Conservation (phyloP, 257 asterid genomes). For the Linaria vulgaris region DNA sequence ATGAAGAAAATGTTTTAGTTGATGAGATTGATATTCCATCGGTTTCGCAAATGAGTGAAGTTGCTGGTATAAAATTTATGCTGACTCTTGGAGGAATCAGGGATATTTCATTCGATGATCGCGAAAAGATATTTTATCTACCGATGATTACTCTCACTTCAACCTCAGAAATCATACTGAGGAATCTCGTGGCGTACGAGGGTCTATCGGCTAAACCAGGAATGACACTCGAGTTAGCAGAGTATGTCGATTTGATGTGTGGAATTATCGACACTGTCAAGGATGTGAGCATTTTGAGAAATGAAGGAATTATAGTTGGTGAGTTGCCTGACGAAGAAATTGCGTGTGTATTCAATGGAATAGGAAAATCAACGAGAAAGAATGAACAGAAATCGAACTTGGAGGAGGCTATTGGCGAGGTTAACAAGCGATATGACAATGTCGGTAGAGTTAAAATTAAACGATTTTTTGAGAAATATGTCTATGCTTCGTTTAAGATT, state of each 20-base stretch:
- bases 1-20: not conserved
- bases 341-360: conserved; percentile 40
- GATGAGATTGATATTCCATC: conserved; percentile 41
- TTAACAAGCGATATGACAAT: conserved; percentile 33
- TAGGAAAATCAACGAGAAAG: conserved; percentile 33
- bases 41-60: conserved; percentile 28
- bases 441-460: conserved; percentile 26
- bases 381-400: conserved; percentile 24
- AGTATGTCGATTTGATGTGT: conserved; percentile 55
- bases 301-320: conserved; percentile 33
- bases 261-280: conserved; percentile 40
- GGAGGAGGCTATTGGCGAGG: conserved; percentile 40
- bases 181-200: conserved; percentile 58
- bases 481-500: conserved; percentile 24
- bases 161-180: conserved; percentile 41
- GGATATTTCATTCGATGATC: conserved; percentile 29
- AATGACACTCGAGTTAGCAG: conserved; percentile 38
- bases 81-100: conserved; percentile 31
- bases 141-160: conserved; percentile 42
- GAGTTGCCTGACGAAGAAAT: conserved; percentile 42
- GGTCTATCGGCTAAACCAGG: conserved; percentile 34
- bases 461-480: conserved; percentile 28
- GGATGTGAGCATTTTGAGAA: conserved; percentile 44
- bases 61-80: conserved; percentile 27
- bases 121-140: conserved; percentile 29